Evolutionary conservation across 164 flowering plant genomes (phyloP).

Genomic region (Tetrastigma voinierianum): DNA sequence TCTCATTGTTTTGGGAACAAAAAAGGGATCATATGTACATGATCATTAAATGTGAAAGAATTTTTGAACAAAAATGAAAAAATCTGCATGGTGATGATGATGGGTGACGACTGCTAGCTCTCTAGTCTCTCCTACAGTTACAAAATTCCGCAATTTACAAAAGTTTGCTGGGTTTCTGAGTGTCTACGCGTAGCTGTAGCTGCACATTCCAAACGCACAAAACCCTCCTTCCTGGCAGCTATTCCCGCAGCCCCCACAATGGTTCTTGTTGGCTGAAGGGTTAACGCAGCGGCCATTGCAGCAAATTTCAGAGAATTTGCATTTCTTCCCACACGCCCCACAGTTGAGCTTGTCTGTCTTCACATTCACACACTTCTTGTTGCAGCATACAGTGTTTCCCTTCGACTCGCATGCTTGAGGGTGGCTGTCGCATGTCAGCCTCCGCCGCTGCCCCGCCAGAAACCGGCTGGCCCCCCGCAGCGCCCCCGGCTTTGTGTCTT

Average conservation of each 20-base stretch:
- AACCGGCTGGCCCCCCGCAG: no score
- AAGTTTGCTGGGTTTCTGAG: no score
- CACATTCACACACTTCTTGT: conserved; percentile 46
- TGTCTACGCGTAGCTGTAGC: conserved; percentile 22
- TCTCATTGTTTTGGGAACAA: no score
- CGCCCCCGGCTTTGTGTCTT: no score
- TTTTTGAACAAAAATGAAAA: no score
- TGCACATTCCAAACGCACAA: conserved; percentile 40
- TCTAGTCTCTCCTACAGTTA: no score
- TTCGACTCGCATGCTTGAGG: conserved; percentile 41
- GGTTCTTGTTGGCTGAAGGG: conserved; percentile 5
- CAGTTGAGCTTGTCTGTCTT: conserved; percentile 36
- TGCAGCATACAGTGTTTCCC: conserved; percentile 52
- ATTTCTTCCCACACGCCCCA: conserved; percentile 45
- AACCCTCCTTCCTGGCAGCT: conserved; percentile 31
- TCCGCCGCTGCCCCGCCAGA: no score
- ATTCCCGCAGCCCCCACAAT: conserved; percentile 42
- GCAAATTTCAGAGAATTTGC: conserved; percentile 36
- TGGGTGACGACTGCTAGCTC: no score
- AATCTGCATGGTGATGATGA: no score
- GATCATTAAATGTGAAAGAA: no score
- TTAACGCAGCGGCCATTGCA: conserved; percentile 52
- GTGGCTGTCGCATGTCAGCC: conserved; percentile 4
- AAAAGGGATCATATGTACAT: no score
- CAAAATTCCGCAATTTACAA: no score